These are phyloP conservation scores for Trichoderma sp. DNA, from an alignment of 2,329 filamentous ascomycete genomes.

Conservation along the genomic window DNA sequence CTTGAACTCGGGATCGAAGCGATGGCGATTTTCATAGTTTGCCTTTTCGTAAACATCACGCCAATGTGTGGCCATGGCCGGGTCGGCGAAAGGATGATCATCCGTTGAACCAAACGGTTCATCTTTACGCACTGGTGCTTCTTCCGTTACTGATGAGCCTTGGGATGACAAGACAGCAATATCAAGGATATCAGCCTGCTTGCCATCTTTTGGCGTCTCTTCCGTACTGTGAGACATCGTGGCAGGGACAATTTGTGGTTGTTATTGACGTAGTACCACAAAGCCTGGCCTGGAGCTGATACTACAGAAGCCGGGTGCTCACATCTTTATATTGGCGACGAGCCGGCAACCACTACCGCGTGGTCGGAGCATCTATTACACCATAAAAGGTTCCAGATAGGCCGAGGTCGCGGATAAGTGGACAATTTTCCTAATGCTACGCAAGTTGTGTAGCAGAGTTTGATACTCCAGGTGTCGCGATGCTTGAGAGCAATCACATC, in stretches of 20 bases:
- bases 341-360: neutral
- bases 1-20: constrained; percentile 54
- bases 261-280: neutral
- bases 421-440: neutral
- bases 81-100: constrained; percentile 49
- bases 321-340: neutral
- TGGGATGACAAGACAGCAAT: neutral
- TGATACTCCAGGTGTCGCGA: constrained; percentile 11
- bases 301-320: neutral
- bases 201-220: neutral
- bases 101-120: constrained; percentile 23
- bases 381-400: neutral
- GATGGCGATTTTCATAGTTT: constrained; percentile 57
- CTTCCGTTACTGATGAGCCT: neutral
- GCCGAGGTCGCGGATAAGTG: neutral
- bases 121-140: constrained; percentile 21
- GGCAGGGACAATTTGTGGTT: neutral
- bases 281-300: neutral
- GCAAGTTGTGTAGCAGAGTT: neutral
- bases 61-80: constrained; percentile 52
- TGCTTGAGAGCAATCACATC: constrained; percentile 14
- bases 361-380: neutral
- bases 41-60: constrained; percentile 52
- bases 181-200: neutral
- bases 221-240: constrained; percentile 1